These are phyloP conservation scores for Stagonosporopsis vannaccii DNA, from an alignment of 2,329 filamentous ascomycete genomes.

Conservation along the genomic window DNA sequence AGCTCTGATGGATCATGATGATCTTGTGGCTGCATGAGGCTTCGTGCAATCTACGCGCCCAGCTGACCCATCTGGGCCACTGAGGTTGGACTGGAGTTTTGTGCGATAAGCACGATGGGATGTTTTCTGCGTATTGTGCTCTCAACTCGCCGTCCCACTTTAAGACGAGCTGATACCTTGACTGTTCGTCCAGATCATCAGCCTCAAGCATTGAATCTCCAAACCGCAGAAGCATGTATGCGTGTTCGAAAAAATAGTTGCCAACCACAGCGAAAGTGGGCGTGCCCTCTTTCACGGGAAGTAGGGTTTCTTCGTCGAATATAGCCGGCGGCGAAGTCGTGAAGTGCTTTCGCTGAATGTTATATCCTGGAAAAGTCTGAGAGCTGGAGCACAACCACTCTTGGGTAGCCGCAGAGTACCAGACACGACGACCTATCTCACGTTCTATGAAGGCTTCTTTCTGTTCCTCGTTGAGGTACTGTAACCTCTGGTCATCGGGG, in stretches of 20 bases:
- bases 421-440: conserved; percentile 52
- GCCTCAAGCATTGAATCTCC: conserved; percentile 49
- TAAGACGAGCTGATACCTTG: conserved; percentile 52
- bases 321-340: conserved; percentile 44
- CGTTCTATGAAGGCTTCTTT: conserved; percentile 39
- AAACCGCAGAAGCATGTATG: conserved; percentile 47
- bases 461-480: conserved; percentile 28
- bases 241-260: conserved; percentile 48
- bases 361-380: conserved; percentile 48
- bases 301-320: conserved; percentile 49
- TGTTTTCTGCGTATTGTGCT: conserved; percentile 39
- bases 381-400: conserved; percentile 55
- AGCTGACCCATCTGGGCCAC: conserved; percentile 53
- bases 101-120: conserved; percentile 47
- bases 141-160: conserved; percentile 52
- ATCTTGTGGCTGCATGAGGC: conserved; percentile 54
- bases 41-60: conserved; percentile 50
- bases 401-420: conserved; percentile 51
- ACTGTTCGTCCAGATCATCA: conserved; percentile 40
- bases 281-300: conserved; percentile 25
- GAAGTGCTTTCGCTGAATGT: conserved; percentile 44
- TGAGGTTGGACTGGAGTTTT: conserved; percentile 42
- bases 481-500: conserved; percentile 34
- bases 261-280: conserved; percentile 42
- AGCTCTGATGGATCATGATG: conserved; percentile 57